Percentiles rank a stretch among this genome's conserved stretches.
Evolutionary conservation across 2,329 filamentous ascomycete species (phyloP).

Genomic region (Ophiostoma sp.): DNA sequence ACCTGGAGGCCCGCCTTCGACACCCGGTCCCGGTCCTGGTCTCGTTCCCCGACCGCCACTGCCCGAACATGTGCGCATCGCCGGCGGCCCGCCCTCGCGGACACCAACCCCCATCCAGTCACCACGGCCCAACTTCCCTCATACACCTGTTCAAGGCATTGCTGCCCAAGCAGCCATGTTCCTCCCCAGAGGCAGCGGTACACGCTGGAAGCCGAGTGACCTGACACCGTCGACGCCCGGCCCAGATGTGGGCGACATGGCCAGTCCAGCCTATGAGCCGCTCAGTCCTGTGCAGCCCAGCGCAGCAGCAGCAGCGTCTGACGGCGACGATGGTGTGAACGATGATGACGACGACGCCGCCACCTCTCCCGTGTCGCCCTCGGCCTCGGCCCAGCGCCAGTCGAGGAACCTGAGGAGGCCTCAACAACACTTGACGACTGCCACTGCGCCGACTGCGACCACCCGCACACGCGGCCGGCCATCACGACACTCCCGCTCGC

Average conservation of each 20-base stretch:
- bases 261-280: slow-evolving; percentile 59
- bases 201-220: slow-evolving; percentile 56
- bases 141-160: slow-evolving; percentile 22
- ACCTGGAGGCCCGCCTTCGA: not conserved
- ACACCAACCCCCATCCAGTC: slow-evolving; percentile 28
- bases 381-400: not conserved
- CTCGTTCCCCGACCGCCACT: slow-evolving; percentile 15
- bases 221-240: slow-evolving; percentile 60
- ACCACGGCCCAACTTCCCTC: slow-evolving; percentile 20
- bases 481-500: slow-evolving; percentile 7
- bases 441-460: not conserved
- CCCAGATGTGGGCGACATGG: slow-evolving; percentile 42
- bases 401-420: slow-evolving; percentile 24
- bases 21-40: not conserved
- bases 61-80: slow-evolving; percentile 25
- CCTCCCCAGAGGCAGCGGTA: slow-evolving; percentile 45
- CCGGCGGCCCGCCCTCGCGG: slow-evolving; percentile 16
- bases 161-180: slow-evolving; percentile 15
- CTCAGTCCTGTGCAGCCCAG: slow-evolving; percentile 55
- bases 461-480: not conserved
- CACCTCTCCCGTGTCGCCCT: slow-evolving; percentile 3
- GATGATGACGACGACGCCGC: slow-evolving; percentile 4
- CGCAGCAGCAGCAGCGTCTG: too few relatives aligned
- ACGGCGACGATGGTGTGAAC: too few relatives aligned
- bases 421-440: not conserved